phyloP scores from a whole-genome alignment of 345 rosid species.

The Pelargonium nanum region DNA sequence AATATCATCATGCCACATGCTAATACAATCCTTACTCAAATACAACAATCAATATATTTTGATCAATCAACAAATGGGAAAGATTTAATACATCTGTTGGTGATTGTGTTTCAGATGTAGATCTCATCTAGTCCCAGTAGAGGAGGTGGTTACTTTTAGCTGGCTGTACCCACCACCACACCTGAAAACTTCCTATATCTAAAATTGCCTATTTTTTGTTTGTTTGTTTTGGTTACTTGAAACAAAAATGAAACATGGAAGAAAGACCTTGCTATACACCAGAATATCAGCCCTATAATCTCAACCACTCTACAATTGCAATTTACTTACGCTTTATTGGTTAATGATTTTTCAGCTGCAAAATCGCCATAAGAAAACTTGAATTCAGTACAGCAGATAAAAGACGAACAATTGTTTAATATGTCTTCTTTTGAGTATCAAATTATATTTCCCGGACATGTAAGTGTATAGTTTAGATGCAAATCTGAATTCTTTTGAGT shows the following conservation, averaged over 20 bases:
- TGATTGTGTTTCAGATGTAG: background rate
- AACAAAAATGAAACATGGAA: background rate
- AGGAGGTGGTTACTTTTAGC: background rate
- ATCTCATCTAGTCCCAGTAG: background rate
- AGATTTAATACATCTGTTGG: background rate
- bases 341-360: constrained; percentile 32
- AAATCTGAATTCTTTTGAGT: background rate
- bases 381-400: background rate
- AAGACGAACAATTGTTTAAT: background rate
- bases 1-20: background rate
- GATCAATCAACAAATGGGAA: background rate
- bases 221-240: no score
- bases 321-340: constrained; percentile 18
- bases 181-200: background rate
- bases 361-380: constrained; percentile 7
- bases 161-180: background rate
- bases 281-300: constrained; percentile 15
- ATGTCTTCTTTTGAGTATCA: no score
- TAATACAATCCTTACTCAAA: background rate
- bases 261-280: constrained; percentile 23
- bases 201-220: background rate
- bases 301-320: constrained; percentile 9
- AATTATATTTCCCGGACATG: no score
- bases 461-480: background rate
- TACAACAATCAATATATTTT: background rate